phyloP scores from a whole-genome alignment of 2,329 filamentous ascomycete genomes.

The Pezicula neosporulosa region DNA sequence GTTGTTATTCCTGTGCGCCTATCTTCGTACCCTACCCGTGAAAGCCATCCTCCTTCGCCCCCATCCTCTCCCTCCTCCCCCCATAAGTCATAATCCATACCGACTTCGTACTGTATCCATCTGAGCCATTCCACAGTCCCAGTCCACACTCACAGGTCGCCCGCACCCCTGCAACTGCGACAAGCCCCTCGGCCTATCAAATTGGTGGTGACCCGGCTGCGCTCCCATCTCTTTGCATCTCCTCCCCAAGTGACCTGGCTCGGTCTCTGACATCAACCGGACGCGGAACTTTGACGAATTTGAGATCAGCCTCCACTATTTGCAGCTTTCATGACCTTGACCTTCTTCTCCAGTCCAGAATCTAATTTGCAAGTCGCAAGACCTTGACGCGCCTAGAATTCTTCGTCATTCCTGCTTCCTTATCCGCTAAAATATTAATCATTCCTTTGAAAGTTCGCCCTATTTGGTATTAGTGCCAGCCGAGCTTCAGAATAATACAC shows the following conservation, averaged over 20 bases:
- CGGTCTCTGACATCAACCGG: constrained; percentile 28
- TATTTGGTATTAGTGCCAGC: neutral
- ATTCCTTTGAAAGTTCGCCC: constrained; percentile 4
- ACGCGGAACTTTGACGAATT: constrained; percentile 17
- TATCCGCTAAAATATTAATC: neutral
- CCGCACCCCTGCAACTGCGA: neutral
- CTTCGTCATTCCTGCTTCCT: constrained; percentile 2
- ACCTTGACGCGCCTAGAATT: constrained; percentile 4
- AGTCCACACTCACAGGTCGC: neutral
- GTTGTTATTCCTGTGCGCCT: no score
- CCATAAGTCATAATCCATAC: neutral
- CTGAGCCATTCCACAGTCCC: neutral
- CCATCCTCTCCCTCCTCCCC: neutral
- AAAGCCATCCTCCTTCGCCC: neutral
- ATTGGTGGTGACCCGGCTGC: neutral
- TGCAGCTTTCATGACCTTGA: constrained; percentile 10
- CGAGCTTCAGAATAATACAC: constrained; percentile 1
- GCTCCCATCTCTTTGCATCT: neutral
- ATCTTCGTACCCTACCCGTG: no score
- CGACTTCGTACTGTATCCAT: neutral
- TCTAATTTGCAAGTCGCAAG: constrained; percentile 10
- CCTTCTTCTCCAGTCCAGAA: constrained; percentile 14
- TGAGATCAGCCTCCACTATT: constrained; percentile 28
- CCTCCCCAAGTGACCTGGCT: neutral
- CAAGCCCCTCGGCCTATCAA: neutral